Evolutionary conservation across 345 rosid species (phyloP), one percentile per base, ranked within the genome.

Genomic region (Geranium brycei): DNA sequence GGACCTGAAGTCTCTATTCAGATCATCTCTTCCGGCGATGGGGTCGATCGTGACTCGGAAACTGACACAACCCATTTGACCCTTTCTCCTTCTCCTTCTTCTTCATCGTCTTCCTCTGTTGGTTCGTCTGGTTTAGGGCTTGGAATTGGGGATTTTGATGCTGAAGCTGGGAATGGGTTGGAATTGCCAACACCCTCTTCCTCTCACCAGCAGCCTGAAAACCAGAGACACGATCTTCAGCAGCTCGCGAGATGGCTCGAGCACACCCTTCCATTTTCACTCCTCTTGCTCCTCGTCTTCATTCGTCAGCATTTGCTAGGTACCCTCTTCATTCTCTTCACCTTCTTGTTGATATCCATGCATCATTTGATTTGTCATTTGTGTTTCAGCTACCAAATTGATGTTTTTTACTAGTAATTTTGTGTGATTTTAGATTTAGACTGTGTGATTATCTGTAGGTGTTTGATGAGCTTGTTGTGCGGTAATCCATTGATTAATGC

Each of bases 261-360:
- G 70, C 87, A 83, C 51, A 58, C 79, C 63, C 81, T 83, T 58
- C 86, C 88, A 0, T 83, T 85, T 68, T 73, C 83, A 7, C 68
- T 85, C 78, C 73, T 85, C 2, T 68, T 81, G 51, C 58, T 83
- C 61, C 71, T 85, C 35, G 86, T 81, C 7, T 85, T 81, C 69
- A 72, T 85, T 62, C 81, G 87, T 28, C 86, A 81, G 71, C 91
- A 85, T 72, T 76, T 85, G 66, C 86, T 76, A 79, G 91, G 88
- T 81, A 75, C 17, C 65, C 4, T n/a, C 16, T 23, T 56, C 40
- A 63, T 60, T 2, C 28, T 35, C 35, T 32, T 57, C 31, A 11
- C n/a, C 18, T 58, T 10, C 32, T 23, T n/a, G 7, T 2, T 58
- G 60, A 17, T 58, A 14, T 58, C 17, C 17, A n/a, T n/a, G n/a